These are phyloP conservation scores for Blastobotrys serpentis DNA, from an alignment of 1,139 yeast species.

Conservation along the genomic window DNA sequence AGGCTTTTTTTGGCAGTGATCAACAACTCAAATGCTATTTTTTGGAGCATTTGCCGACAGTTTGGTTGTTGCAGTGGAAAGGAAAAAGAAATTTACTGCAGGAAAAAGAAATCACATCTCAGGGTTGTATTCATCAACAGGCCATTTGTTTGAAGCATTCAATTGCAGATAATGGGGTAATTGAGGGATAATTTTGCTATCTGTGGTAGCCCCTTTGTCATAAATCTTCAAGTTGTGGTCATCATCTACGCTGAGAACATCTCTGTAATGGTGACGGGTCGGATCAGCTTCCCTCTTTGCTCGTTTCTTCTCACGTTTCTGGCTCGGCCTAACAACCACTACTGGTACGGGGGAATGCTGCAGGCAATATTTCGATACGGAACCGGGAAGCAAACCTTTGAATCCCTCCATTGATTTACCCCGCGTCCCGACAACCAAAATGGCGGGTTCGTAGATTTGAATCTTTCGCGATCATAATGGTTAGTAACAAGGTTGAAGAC, in stretches of 20 bases:
- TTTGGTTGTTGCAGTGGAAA: too few species aligned
- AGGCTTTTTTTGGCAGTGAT: too few species aligned
- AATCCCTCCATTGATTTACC: slow-evolving; percentile 47
- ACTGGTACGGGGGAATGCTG: slow-evolving; percentile 70
- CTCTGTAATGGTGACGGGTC: slow-evolving; percentile 24
- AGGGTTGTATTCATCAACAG: background rate
- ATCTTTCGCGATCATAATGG: slow-evolving; percentile 27
- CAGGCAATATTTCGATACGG: slow-evolving; percentile 58
- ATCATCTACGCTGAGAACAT: slow-evolving; percentile 18
- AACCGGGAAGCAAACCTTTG: slow-evolving; percentile 47
- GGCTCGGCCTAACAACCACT: slow-evolving; percentile 60
- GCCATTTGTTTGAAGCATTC: background rate
- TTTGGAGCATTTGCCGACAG: too few species aligned
- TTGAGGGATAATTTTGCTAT: background rate
- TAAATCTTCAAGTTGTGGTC: slow-evolving; percentile 5
- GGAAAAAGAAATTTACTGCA: background rate
- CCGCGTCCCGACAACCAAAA: slow-evolving; percentile 64
- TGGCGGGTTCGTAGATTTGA: slow-evolving; percentile 60
- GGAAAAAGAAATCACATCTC: background rate
- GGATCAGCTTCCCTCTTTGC: slow-evolving; percentile 40
- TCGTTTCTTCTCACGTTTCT: slow-evolving; percentile 40
- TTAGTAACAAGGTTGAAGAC: too few species aligned
- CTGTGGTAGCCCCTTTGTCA: slow-evolving; percentile 1
- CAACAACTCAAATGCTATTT: too few species aligned
- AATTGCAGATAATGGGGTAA: slow-evolving; percentile 7